These are phyloP conservation scores for Alternaria triticimaculans DNA, from an alignment of 2,329 filamentous ascomycete genomes.

Conservation along the genomic window DNA sequence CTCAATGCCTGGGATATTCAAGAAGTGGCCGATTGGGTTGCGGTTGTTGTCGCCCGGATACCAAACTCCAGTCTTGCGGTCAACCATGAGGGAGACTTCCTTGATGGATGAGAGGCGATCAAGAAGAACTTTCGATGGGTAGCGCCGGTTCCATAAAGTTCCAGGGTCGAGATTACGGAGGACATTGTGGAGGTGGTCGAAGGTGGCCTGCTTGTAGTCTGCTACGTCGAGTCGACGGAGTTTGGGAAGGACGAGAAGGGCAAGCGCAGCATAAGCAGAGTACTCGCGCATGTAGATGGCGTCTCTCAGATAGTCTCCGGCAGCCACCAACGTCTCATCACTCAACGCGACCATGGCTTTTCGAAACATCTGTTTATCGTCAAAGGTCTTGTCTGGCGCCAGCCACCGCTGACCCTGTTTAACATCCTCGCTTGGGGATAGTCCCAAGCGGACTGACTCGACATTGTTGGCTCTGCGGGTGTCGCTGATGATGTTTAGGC, in stretches of 20 bases:
- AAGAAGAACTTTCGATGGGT: slow-evolving; percentile 17
- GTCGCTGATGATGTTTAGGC: slow-evolving; percentile 28
- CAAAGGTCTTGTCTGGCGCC: slow-evolving; percentile 16
- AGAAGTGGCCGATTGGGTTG: slow-evolving; percentile 16
- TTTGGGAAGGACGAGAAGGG: slow-evolving; percentile 28
- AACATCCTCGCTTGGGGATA: slow-evolving; percentile 16
- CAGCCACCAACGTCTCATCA: slow-evolving; percentile 21
- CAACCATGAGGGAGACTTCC: slow-evolving; percentile 26
- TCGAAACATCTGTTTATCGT: slow-evolving; percentile 18
- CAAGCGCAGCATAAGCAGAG: slow-evolving; percentile 31
- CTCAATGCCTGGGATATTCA: slow-evolving; percentile 22
- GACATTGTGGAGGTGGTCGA: slow-evolving; percentile 25
- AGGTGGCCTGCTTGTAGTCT: slow-evolving; percentile 25
- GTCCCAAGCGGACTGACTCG: slow-evolving; percentile 28
- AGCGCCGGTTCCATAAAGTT: slow-evolving; percentile 4
- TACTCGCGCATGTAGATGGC: slow-evolving; percentile 31
- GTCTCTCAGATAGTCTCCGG: slow-evolving; percentile 23
- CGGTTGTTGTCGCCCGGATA: slow-evolving; percentile 7
- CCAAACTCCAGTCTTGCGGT: slow-evolving; percentile 18
- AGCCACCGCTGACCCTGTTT: slow-evolving; percentile 27
- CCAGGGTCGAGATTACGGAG: slow-evolving; percentile 22
- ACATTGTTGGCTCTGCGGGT: slow-evolving; percentile 23
- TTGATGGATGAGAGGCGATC: slow-evolving; percentile 24
- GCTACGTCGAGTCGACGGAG: slow-evolving; percentile 25
- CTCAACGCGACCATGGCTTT: slow-evolving; percentile 19